phyloP scores from a whole-genome alignment of 2,329 filamentous ascomycete genomes.

The Penicillium hesseltinei region DNA sequence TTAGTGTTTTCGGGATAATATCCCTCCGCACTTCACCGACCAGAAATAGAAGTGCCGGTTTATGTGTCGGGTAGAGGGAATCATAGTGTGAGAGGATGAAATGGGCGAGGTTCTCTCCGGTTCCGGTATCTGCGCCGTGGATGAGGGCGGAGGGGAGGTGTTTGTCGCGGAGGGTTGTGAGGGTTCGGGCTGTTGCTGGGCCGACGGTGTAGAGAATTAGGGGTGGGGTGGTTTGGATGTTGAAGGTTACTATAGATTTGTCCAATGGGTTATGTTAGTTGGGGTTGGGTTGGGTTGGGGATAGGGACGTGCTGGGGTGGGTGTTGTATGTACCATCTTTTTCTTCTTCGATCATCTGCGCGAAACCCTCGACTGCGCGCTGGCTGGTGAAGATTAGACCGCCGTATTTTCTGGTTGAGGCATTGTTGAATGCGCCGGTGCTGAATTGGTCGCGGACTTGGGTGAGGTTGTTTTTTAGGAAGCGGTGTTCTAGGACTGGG shows the following conservation, averaged over 20 bases:
- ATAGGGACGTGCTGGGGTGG: background rate
- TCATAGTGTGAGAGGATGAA: conserved; percentile 80
- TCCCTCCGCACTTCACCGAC: conserved; percentile 88
- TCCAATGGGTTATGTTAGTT: background rate
- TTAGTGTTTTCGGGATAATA: conserved; percentile 80
- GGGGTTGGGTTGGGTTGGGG: background rate
- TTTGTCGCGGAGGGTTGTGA: conserved; percentile 52
- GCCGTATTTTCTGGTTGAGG: conserved; percentile 36
- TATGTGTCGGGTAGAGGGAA: conserved; percentile 18
- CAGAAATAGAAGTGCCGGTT: conserved; percentile 72
- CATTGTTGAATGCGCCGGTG: conserved; percentile 27
- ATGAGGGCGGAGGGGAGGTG: conserved; percentile 57
- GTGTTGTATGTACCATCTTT: conserved; percentile 28
- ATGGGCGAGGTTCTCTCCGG: conserved; percentile 72
- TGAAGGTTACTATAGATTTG: background rate
- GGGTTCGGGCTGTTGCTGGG: conserved; percentile 60
- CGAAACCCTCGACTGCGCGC: conserved; percentile 49
- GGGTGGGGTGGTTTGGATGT: conserved; percentile 27
- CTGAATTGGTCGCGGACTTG: conserved; percentile 37
- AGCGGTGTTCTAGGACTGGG: conserved; percentile 48
- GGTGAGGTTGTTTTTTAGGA: conserved; percentile 37
- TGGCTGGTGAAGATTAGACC: conserved; percentile 52
- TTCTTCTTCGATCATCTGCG: conserved; percentile 31
- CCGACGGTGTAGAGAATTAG: conserved; percentile 48
- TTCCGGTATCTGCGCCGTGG: conserved; percentile 78